Base-by-base conservation (phyloP, 2,329 filamentous ascomycete genomes). In the Botrytis paeoniae region DNA sequence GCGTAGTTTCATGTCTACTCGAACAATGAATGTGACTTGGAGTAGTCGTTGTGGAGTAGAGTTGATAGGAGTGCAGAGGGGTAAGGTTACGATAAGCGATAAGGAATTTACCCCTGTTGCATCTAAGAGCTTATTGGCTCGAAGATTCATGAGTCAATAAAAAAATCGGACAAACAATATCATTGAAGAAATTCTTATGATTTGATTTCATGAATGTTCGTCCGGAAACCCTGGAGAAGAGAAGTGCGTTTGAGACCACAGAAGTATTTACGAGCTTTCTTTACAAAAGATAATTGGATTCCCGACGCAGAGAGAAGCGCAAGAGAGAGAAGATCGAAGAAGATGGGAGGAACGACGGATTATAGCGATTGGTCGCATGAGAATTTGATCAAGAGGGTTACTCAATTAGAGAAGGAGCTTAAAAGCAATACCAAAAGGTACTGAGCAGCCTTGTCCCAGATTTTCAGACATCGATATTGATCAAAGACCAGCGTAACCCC, bases 331-430 rank as follows among this genome's bases (percentile, higher is more conserved):
- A 70, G 41, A 62, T 51, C 43, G 18, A 25, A 39, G 25, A 71
- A 45, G 32, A 71, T 71, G 73, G 75, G 63, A 32, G 69, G 74
- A 62, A 80, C 81, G 25, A 79, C 81, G 18, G 83, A 85, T 69
- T 95, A 95, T 82, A 85, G 85, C 59, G 85, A 85, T 75, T 95
- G 92, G 92, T 90, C 87, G 71, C 89, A 89, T 75, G 86, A 89
- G 57, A 88, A 88, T 62, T 88, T 96, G 54, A 87, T 96, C 61
- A 83, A 88, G 76, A 87, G 91, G 59, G 89, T 97, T 63, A 87
- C 85, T 25, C 84, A 88, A 69, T 85, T 96, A 10, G 93, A 97
- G 81, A 81, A 85, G 7, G 87, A 93, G 79, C 83, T 94, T 22
- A 85, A 87, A 70, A 82, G 80, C n/a, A 85, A 85, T 62, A 86